Percentiles rank a stretch among this genome's conserved stretches.
Evolutionary conservation across 2,329 filamentous ascomycete genomes (phyloP).

Genomic region (Talaromyces sp.): DNA sequence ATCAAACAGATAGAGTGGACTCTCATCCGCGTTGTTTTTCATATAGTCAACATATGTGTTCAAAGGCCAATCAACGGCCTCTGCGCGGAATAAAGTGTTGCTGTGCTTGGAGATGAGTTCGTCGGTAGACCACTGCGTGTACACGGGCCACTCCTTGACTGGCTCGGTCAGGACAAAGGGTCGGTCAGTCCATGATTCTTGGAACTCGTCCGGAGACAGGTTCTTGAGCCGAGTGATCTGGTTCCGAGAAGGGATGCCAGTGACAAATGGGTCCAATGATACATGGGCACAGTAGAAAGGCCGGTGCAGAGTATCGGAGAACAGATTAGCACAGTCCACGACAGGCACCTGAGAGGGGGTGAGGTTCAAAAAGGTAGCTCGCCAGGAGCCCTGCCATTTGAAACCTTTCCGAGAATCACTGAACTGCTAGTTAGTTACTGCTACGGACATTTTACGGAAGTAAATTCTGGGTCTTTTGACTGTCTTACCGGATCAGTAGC

Average conservation of each 20-base stretch:
- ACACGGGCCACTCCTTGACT: slow-evolving; percentile 77
- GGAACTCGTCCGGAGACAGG: slow-evolving; percentile 68
- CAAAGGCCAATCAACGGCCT: slow-evolving; percentile 89
- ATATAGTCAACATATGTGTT: slow-evolving; percentile 79
- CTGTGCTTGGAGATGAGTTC: slow-evolving; percentile 60
- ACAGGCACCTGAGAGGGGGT: slow-evolving; percentile 48
- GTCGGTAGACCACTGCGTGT: slow-evolving; percentile 67
- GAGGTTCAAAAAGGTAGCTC: slow-evolving; percentile 66
- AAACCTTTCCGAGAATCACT: slow-evolving; percentile 35
- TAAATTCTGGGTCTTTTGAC: not conserved
- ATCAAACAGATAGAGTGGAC: slow-evolving; percentile 89
- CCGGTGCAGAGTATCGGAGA: slow-evolving; percentile 83
- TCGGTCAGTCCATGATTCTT: slow-evolving; percentile 66
- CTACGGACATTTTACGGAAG: not conserved
- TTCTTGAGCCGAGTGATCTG: slow-evolving; percentile 65
- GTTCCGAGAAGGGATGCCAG: slow-evolving; percentile 68
- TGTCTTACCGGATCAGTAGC: slow-evolving; percentile 75
- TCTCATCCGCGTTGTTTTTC: slow-evolving; percentile 73
- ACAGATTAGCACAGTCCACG: slow-evolving; percentile 72
- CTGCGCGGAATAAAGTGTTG: slow-evolving; percentile 71
- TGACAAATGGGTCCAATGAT: slow-evolving; percentile 59
- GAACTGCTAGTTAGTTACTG: not conserved
- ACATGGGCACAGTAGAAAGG: slow-evolving; percentile 87
- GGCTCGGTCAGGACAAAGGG: slow-evolving; percentile 84
- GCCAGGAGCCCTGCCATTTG: slow-evolving; percentile 79